Percentiles rank a stretch among this genome's conserved stretches.
Evolutionary conservation across 768 basidiomycete species (phyloP).

Genomic region (Boletus rufocinnamomeus): DNA sequence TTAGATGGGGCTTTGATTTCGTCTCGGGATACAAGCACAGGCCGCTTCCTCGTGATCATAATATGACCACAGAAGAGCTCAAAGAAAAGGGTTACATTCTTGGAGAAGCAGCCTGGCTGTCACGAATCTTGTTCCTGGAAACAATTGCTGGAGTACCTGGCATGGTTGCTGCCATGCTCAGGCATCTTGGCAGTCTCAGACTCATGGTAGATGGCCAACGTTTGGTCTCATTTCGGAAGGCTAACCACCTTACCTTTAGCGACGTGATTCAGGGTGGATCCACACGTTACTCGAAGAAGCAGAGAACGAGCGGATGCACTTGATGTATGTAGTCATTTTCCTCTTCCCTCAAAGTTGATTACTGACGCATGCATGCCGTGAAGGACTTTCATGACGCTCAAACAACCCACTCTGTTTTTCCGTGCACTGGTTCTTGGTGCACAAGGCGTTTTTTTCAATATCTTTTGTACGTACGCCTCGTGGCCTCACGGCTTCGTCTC

Average conservation of each 20-base stretch:
- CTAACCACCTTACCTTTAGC: constrained; percentile 32
- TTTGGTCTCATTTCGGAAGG: constrained; percentile 6
- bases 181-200: constrained; percentile 87
- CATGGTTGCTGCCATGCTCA: constrained; percentile 87
- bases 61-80: constrained; percentile 73
- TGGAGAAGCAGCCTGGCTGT: constrained; percentile 74
- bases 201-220: constrained; percentile 62
- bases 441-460: constrained; percentile 89
- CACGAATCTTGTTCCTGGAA: constrained; percentile 74
- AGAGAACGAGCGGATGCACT: constrained; percentile 96
- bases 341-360: constrained; percentile 10
- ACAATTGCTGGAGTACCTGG: constrained; percentile 94
- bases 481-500: constrained; percentile 16
- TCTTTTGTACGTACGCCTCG: constrained; percentile 65
- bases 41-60: constrained; percentile 56
- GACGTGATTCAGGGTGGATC: constrained; percentile 75
- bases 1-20: constrained; percentile 74
- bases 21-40: constrained; percentile 85
- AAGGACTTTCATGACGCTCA: constrained; percentile 95
- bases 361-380: constrained; percentile 16
- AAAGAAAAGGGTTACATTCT: constrained; percentile 74
- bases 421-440: constrained; percentile 83
- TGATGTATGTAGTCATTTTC: constrained; percentile 54
- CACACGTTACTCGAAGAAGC: constrained; percentile 92
- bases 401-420: constrained; percentile 78